phyloP scores from a whole-genome alignment of 768 basidiomycete species.

The Trametopsis cervina region DNA sequence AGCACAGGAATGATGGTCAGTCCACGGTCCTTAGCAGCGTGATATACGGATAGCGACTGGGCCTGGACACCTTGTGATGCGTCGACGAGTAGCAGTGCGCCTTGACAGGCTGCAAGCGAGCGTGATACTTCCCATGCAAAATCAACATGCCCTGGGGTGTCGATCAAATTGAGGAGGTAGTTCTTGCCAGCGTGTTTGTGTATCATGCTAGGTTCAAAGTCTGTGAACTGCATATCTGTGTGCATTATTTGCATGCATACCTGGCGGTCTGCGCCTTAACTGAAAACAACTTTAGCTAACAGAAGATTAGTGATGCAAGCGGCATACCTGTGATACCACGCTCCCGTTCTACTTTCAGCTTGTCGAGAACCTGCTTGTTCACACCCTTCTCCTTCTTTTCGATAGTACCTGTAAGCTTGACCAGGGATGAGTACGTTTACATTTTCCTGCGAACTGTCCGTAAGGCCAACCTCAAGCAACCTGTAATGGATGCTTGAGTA shows the following conservation, averaged over 20 bases:
- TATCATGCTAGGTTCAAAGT: conserved; percentile 57
- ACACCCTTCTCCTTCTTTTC: conserved; percentile 51
- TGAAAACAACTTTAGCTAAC: conserved; percentile 21
- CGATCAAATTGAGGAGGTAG: conserved; percentile 89
- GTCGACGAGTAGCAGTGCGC: conserved; percentile 80
- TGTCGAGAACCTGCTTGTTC: conserved; percentile 86
- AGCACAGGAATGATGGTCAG: conserved; percentile 84
- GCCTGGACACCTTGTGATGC: conserved; percentile 98
- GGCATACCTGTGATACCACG: conserved; percentile 85
- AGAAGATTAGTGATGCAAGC: not conserved
- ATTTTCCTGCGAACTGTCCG: not conserved
- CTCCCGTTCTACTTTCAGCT: conserved; percentile 94
- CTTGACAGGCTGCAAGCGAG: conserved; percentile 89
- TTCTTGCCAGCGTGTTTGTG: conserved; percentile 44
- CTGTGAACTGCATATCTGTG: conserved; percentile 12
- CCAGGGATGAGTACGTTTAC: conserved; percentile 15
- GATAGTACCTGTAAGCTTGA: conserved; percentile 85
- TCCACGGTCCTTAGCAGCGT: conserved; percentile 76
- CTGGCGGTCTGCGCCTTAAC: conserved; percentile 96
- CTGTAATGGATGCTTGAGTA: conserved; percentile 29
- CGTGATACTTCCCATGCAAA: conserved; percentile 97
- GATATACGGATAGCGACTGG: conserved; percentile 92
- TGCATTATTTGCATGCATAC: conserved; percentile 27
- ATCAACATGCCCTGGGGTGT: conserved; percentile 98
- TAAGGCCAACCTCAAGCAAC: conserved; percentile 56